Evolutionary conservation across 2,329 filamentous ascomycete species (phyloP), one percentile per base, ranked within the genome.

Genomic region (Phialemoniopsis sp.): DNA sequence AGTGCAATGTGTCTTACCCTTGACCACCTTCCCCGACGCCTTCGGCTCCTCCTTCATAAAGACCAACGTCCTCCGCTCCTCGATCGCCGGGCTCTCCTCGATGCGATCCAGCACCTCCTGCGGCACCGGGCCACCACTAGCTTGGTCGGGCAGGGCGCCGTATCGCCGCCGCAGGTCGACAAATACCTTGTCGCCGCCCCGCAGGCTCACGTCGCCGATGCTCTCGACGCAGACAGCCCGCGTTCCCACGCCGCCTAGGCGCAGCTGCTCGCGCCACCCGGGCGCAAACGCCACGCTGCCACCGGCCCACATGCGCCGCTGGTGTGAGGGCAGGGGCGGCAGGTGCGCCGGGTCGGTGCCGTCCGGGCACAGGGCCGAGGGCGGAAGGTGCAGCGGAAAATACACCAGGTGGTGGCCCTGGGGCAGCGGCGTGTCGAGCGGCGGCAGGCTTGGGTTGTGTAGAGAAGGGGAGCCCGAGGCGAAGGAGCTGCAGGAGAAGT

Each of bases 231-330:
- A 80, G 3, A 63, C 46, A 15, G 54, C 68, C 0, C 53, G 41
- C 10, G n/a, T n/a, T n/a, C n/a, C n/a, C n/a, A n/a, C 61, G 39
- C 64, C 62, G 38, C 73, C 63, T 4, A 77, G 47, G 6, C 42
- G 32, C 42, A 77, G 37, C 13, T 41, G 42, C 5, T 43, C 15
- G 13, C 43, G 46, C 56, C 55, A 60, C 4, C 51, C 52, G 6
- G 26, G 43, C 14, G 62, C 59, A 49, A 87, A 86, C 2, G 56
- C 56, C 8, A 96, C 62, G 31, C 74, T 73, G 0, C 91, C 93
- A 26, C 90, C 89, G 13, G 87, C 88, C 93, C 93, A 98, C 67
- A 98, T 80, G 14, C 93, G 81, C 16, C 87, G 77, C 37, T 73
- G 73, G 57, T 87, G 95, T 10, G 21, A 6, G 2, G 82, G 80